Percentiles rank a stretch among this genome's conserved stretches.
These are phyloP conservation scores for Strobilomyces confusus DNA, from an alignment of 768 basidiomycete genomes.

Conservation along the genomic window DNA sequence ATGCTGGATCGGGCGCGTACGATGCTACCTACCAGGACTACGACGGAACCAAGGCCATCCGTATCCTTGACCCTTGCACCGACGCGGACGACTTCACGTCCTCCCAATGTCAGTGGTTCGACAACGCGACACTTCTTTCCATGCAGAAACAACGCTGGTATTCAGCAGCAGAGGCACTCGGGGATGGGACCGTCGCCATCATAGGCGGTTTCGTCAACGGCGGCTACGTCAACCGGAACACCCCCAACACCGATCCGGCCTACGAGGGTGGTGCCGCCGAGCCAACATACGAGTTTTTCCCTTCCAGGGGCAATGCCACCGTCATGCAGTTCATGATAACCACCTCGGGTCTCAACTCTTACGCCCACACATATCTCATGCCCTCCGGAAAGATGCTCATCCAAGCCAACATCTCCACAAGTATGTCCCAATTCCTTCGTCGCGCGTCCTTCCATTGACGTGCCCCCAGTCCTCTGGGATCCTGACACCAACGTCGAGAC, in stretches of 20 bases:
- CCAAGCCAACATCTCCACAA: conserved; percentile 72
- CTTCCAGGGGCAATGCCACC: conserved; percentile 47
- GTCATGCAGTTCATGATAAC: conserved; percentile 61
- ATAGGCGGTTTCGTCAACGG: conserved; percentile 80
- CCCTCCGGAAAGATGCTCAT: conserved; percentile 71
- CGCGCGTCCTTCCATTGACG: not conserved
- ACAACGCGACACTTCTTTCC: conserved; percentile 54
- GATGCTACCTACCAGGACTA: conserved; percentile 73
- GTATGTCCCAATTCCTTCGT: conserved; percentile 39
- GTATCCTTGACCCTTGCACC: conserved; percentile 75
- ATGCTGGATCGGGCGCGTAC: conserved; percentile 45
- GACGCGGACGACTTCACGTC: conserved; percentile 43
- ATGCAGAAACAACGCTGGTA: conserved; percentile 78
- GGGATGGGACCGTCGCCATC: conserved; percentile 73
- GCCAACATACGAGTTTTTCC: conserved; percentile 80
- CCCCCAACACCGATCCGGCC: conserved; percentile 51
- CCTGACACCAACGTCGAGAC: conserved; percentile 54
- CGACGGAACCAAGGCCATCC: conserved; percentile 76
- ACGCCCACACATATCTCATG: conserved; percentile 70
- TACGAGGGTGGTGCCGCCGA: conserved; percentile 63
- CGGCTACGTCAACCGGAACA: conserved; percentile 76
- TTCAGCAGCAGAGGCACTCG: conserved; percentile 67
- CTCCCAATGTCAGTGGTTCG: conserved; percentile 66
- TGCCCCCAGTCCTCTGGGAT: conserved; percentile 46
- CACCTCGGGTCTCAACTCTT: conserved; percentile 78